A percentile compares a stretch with the other conserved stretches of the same genome.
Evolutionary conservation across 2,329 filamentous ascomycete genomes (phyloP).

Genomic region (Colletotrichum sp.): DNA sequence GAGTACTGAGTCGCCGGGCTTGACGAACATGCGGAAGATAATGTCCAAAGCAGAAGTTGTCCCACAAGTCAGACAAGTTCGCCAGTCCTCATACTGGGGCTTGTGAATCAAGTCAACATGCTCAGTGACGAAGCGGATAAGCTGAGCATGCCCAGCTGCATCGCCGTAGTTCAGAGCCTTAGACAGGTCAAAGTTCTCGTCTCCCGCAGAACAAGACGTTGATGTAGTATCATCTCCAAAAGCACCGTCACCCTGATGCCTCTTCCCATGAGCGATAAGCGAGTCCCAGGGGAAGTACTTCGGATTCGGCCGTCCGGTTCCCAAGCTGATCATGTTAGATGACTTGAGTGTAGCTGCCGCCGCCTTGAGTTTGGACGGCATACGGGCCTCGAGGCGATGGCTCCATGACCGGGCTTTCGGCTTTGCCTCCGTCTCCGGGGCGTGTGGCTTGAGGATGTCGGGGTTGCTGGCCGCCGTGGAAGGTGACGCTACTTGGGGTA

Average conservation of each 20-base stretch:
- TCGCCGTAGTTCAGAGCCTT: background rate
- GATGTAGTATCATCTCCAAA: background rate
- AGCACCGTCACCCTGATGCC: background rate
- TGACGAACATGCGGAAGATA: background rate
- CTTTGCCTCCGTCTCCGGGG: background rate
- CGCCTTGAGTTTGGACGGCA: background rate
- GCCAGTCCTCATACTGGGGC: background rate
- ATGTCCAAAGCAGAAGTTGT: background rate
- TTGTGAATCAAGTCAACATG: background rate
- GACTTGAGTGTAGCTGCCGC: background rate
- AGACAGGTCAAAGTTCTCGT: background rate
- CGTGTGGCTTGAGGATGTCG: background rate
- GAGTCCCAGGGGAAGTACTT: background rate
- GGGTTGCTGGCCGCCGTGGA: too few relatives aligned
- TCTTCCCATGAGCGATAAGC: background rate
- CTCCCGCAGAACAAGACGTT: accelerated
- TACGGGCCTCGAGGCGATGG: background rate
- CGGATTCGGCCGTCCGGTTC: background rate
- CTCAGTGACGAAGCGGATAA: background rate
- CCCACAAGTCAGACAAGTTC: background rate
- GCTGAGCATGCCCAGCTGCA: background rate
- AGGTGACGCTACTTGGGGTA: background rate
- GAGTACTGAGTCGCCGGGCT: background rate
- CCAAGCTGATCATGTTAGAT: background rate
- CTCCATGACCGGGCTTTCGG: background rate